These are phyloP conservation scores for Apiospora marii DNA, from an alignment of 2,329 filamentous ascomycete genomes.

Conservation along the genomic window DNA sequence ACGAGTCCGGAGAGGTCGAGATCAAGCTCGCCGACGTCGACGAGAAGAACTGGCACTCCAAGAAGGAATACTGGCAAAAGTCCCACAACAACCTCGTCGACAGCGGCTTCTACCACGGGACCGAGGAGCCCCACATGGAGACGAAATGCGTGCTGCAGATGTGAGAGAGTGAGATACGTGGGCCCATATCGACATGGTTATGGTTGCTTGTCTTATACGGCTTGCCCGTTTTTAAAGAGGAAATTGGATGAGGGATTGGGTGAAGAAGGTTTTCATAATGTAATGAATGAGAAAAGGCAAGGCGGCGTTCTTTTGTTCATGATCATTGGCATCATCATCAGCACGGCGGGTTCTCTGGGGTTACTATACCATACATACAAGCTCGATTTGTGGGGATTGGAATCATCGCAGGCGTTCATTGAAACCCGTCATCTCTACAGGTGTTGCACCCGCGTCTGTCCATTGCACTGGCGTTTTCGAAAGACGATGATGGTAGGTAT, in stretches of 20 bases:
- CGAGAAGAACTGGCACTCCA: constrained; percentile 73
- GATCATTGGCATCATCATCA: neutral
- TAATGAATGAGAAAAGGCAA: neutral
- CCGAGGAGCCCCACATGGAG: constrained; percentile 35
- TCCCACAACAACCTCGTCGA: constrained; percentile 69
- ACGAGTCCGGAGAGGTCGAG: constrained; percentile 51
- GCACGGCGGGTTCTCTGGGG: neutral
- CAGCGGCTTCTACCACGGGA: constrained; percentile 70
- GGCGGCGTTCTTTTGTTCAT: neutral
- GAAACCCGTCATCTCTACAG: neutral
- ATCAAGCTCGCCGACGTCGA: constrained; percentile 79
- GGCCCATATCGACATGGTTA: neutral
- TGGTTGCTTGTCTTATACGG: neutral
- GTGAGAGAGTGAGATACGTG: neutral
- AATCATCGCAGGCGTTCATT: neutral
- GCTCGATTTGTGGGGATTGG: neutral
- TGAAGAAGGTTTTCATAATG: neutral
- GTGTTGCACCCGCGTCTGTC: neutral
- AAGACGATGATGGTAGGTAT: neutral
- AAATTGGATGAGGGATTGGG: neutral
- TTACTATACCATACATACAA: neutral
- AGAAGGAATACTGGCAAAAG: constrained; percentile 73
- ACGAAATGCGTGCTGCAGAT: constrained; percentile 40
- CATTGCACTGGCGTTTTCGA: neutral
- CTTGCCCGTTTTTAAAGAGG: neutral